Evolutionary conservation across 352 stramenopile genomes (phyloP), one percentile per base, ranked within the genome.

Genomic region (Phytophthora chlamydospora): DNA sequence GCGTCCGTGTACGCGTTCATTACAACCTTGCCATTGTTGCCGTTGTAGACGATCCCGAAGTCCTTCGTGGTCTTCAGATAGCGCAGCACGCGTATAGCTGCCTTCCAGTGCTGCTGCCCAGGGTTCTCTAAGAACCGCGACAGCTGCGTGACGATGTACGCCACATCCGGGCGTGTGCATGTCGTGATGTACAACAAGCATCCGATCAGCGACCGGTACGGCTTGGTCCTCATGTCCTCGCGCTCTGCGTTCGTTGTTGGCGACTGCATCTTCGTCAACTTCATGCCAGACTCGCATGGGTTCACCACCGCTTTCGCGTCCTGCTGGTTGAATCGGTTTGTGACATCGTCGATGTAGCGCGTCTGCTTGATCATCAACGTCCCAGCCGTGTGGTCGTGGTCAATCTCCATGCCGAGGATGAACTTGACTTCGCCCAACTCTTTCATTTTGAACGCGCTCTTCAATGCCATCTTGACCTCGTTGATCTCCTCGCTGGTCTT

Each of bases 321-420:
- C 24, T 6, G 4, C 4, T 6, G 24, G 0, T 29, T 29, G 2
- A 29, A 29, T 3, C 24, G 24, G 24, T 29, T 29, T 3, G 5
- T 3, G 24, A 48, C 42, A 35, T 48, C 29, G 45, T 40, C n/a
- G 32, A 64, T 52, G 32, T 64, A 64, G 2, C 52, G 40, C 10
- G 39, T 47, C 29, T 64, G 56, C 19, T 7, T 36, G 19, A 64
- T 39, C 19, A 24, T 51, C 14, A 64, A 3, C n/a, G 39, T 42
- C 0, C n/a, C 4, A 1, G 19, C 29, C 19, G 21, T 19, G 3
- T 39, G 1, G 33, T 61, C 16, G 21, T 61, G 32, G 17, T 51
- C 52, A 0, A 67, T 46, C 21, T 67, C 58, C 49, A 67, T 67
- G 8, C 49, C 46, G 12, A 54, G 40, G 29, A 55, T 49, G 41